A percentile compares a stretch with the other conserved stretches of the same genome.
Evolutionary conservation across 2,329 filamentous ascomycete genomes (phyloP).

Genomic region (Nigrospora osmanthi): DNA sequence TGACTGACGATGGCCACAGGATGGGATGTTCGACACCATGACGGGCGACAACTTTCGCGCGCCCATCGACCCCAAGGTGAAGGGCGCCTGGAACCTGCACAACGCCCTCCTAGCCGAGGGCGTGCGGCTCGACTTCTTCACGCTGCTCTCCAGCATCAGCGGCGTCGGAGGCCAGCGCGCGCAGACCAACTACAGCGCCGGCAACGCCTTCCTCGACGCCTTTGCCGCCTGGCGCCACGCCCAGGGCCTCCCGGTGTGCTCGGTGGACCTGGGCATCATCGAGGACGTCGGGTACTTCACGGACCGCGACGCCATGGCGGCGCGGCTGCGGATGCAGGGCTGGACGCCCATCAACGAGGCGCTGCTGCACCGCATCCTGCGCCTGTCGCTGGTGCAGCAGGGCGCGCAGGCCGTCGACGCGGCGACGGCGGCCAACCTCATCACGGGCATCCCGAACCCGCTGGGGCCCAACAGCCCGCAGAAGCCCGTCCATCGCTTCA

Average conservation of each 20-base stretch:
- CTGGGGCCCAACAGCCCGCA: no score
- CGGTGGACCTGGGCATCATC: conserved; percentile 4
- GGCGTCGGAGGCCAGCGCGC: conserved; percentile 11
- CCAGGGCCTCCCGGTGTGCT: conserved; percentile 1
- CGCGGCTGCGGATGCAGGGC: no score
- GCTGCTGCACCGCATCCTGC: no score
- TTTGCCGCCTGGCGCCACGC: conserved; percentile 6
- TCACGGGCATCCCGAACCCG: no score
- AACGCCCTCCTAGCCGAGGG: conserved; percentile 4
- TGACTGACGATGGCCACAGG: no score
- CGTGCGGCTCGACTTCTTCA: conserved; percentile 20
- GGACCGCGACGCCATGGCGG: background rate
- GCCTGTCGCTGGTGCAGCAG: no score
- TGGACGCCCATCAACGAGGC: no score
- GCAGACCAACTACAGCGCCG: conserved; percentile 21
- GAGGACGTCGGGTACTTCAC: conserved; percentile 4
- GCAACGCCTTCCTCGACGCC: conserved; percentile 19
- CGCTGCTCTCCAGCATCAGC: conserved; percentile 15
- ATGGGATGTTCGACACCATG: no score
- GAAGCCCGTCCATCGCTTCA: no score
- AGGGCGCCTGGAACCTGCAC: conserved; percentile 36
- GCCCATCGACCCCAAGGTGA: conserved; percentile 29
- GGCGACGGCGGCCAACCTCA: no score
- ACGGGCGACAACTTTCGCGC: no score
- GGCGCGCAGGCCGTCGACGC: no score